phyloP scores from a whole-genome alignment of 495 filamentous ascomycete species.

The Cudoniella acicularis region DNA sequence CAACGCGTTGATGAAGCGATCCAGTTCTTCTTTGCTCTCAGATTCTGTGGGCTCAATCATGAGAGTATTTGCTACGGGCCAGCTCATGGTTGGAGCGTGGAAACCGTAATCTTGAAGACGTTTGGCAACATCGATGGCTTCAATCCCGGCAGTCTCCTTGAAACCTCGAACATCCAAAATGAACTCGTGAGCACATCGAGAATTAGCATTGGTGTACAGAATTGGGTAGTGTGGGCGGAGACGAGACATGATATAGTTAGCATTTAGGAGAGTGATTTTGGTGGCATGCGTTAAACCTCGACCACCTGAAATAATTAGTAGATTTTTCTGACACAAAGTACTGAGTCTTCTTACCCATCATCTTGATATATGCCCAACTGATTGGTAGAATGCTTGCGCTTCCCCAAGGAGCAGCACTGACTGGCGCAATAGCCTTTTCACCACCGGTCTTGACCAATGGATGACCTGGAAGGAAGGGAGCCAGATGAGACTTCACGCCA shows the following conservation, averaged over 20 bases:
- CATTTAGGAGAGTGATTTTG: conserved; percentile 90
- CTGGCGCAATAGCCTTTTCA: conserved; percentile 58
- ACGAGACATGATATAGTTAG: conserved; percentile 93
- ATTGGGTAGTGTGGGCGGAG: conserved; percentile 88
- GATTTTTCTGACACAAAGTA: conserved; percentile 19
- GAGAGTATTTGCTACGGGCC: conserved; percentile 92
- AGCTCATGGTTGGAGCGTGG: conserved; percentile 97
- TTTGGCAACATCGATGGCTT: conserved; percentile 97
- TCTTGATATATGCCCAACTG: conserved; percentile 95
- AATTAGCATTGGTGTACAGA: conserved; percentile 84
- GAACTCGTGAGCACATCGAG: conserved; percentile 96
- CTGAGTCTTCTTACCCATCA: conserved; percentile 65
- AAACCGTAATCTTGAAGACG: conserved; percentile 98
- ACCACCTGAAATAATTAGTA: conserved; percentile 42
- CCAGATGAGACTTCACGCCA: conserved; percentile 80
- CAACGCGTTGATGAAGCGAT: conserved; percentile 90
- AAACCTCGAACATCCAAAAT: conserved; percentile 89
- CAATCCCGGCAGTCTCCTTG: conserved; percentile 79
- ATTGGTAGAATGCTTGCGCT: conserved; percentile 94
- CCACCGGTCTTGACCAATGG: conserved; percentile 63
- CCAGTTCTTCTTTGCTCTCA: conserved; percentile 89
- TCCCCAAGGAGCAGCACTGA: conserved; percentile 86
- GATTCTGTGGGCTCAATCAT: conserved; percentile 99
- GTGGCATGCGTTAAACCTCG: conserved; percentile 91
- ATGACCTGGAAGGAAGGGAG: conserved; percentile 75